Evolutionary conservation across 176 grass and related monocot genomes (phyloP).

Genomic region (Musa acuminata): DNA sequence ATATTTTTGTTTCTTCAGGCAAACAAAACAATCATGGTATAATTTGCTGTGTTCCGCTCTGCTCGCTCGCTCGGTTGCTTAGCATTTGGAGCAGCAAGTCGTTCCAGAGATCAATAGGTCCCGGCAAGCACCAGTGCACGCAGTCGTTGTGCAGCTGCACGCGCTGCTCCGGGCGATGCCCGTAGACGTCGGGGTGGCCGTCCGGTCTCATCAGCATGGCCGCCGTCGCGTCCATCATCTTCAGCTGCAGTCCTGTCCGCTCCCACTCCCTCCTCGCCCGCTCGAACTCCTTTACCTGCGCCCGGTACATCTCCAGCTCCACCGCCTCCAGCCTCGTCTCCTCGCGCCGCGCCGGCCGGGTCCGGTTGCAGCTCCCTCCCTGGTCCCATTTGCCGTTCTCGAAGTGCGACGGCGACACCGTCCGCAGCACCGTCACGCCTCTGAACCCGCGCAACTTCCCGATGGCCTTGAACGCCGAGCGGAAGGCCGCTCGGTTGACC

Average conservation of each 20-base stretch:
- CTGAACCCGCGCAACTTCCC: conserved; percentile 6
- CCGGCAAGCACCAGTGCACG: conserved; percentile 70
- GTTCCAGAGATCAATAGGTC: conserved; percentile 53
- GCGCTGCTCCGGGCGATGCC: conserved; percentile 32
- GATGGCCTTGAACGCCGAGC: conserved; percentile 27
- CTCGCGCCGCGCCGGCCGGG: conserved; percentile 23
- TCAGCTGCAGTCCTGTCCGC: conserved; percentile 15
- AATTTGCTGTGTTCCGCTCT: neutral
- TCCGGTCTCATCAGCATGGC: conserved; percentile 40
- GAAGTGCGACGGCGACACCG: conserved; percentile 58
- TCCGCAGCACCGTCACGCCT: conserved; percentile 33
- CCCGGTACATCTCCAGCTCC: conserved; percentile 23
- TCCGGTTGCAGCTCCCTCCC: conserved; percentile 51
- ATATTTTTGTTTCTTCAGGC: too few relatives aligned
- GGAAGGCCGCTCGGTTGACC: conserved; percentile 35
- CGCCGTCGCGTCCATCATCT: conserved; percentile 50
- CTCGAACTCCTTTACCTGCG: conserved; percentile 36
- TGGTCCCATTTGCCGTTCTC: conserved; percentile 53
- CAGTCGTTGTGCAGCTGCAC: conserved; percentile 42
- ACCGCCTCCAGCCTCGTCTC: conserved; percentile 32
- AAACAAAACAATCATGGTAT: too few relatives aligned
- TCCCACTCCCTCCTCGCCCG: conserved; percentile 22
- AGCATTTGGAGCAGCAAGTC: conserved; percentile 41
- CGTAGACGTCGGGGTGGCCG: conserved; percentile 18
- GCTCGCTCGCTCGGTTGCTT: neutral